A percentile compares a stretch with the other conserved stretches of the same genome.
Conservation (phyloP, 1,284 basidiomycete genomes). For the Rhodotorula glutinis region DNA sequence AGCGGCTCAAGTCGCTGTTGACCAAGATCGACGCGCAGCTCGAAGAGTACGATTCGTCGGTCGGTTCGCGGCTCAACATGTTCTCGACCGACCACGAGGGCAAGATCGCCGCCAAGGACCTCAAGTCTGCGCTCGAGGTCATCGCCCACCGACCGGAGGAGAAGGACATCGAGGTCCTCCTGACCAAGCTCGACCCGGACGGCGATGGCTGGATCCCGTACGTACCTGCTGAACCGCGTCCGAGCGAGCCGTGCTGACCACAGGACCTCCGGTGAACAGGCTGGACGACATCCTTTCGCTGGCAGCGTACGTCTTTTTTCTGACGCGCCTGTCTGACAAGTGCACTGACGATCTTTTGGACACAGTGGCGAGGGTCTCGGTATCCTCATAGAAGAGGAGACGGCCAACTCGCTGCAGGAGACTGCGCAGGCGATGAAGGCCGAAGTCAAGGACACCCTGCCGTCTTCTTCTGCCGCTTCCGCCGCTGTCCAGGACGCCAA, state of each 20-base stretch:
- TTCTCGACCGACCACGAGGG: slow-evolving; percentile 90
- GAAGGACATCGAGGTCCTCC: slow-evolving; percentile 80
- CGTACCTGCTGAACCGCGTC: background rate
- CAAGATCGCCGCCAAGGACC: slow-evolving; percentile 82
- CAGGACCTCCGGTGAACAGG: slow-evolving; percentile 51
- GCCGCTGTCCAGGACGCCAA: slow-evolving; percentile 26
- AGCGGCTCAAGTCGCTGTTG: slow-evolving; percentile 92
- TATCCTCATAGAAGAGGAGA: slow-evolving; percentile 45
- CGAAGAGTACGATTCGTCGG: slow-evolving; percentile 76
- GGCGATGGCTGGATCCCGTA: slow-evolving; percentile 87
- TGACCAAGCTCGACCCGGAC: slow-evolving; percentile 93
- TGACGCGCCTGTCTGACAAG: background rate
- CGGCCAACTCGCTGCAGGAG: slow-evolving; percentile 49
- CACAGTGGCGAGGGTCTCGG: slow-evolving; percentile 47
- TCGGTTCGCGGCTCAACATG: slow-evolving; percentile 88
- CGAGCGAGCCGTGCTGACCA: slow-evolving; percentile 74
- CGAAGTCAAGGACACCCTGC: slow-evolving; percentile 11
- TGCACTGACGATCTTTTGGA: background rate
- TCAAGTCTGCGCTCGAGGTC: slow-evolving; percentile 83
- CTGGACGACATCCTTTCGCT: slow-evolving; percentile 49
- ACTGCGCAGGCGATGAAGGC: slow-evolving; percentile 57
- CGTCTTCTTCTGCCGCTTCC: background rate
- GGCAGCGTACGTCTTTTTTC: slow-evolving; percentile 33
- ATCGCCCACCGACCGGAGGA: slow-evolving; percentile 91
- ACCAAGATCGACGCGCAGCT: slow-evolving; percentile 93